Conservation (phyloP, 1,284 basidiomycete genomes). For the Irpex sp. region DNA sequence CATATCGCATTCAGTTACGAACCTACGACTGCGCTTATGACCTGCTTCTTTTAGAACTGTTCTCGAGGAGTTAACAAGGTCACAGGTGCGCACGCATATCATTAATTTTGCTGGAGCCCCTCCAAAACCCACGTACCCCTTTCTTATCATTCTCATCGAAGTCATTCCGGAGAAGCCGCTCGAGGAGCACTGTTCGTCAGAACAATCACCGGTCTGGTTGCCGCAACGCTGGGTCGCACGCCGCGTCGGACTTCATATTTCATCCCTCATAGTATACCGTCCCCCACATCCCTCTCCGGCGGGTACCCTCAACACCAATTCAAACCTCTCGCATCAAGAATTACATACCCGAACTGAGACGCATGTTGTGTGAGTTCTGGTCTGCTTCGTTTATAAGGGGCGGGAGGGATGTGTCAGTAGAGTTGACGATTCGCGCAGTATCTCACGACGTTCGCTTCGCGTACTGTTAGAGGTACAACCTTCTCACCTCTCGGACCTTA, state of each 20-base stretch:
- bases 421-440: too few relatives aligned
- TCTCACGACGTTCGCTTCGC: too few relatives aligned
- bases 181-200: not conserved
- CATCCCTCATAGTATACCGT: not conserved
- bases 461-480: too few relatives aligned
- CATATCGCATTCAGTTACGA: not conserved
- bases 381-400: too few relatives aligned
- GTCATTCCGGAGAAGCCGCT: not conserved
- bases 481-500: too few relatives aligned
- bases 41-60: not conserved
- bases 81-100: not conserved
- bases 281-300: not conserved
- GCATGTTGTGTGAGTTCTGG: too few relatives aligned
- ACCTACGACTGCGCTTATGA: not conserved
- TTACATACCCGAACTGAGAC: too few relatives aligned
- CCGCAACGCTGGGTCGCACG: not conserved
- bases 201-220: not conserved
- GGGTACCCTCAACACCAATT: not conserved
- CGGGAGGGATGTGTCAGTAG: too few relatives aligned
- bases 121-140: not conserved
- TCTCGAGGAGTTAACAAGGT: not conserved
- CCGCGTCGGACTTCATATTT: not conserved
- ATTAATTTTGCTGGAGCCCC: not conserved
- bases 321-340: not conserved
- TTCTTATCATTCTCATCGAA: not conserved